These are phyloP conservation scores for Boletus edulis DNA, from an alignment of 768 basidiomycete genomes.

Conservation along the genomic window DNA sequence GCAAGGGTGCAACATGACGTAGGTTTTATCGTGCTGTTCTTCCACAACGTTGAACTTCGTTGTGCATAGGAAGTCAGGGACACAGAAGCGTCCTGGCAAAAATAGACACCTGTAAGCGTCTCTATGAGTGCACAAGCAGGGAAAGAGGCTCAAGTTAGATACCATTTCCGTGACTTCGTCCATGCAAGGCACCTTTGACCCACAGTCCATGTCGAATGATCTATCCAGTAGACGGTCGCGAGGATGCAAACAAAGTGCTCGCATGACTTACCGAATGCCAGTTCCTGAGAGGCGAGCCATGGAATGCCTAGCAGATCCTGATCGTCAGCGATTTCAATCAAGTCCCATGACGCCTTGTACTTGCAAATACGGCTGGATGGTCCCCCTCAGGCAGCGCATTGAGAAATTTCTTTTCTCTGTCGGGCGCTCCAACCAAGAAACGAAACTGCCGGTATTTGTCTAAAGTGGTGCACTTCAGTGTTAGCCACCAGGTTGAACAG, in stretches of 20 bases:
- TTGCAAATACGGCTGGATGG: slow-evolving; percentile 28
- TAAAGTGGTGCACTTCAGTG: neutral
- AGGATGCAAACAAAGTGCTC: neutral
- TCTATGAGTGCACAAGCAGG: neutral
- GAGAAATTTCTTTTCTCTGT: slow-evolving; percentile 66
- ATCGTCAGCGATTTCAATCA: neutral
- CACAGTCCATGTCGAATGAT: slow-evolving; percentile 74
- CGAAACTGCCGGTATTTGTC: slow-evolving; percentile 50
- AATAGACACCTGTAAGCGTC: slow-evolving; percentile 56
- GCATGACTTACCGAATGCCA: slow-evolving; percentile 60
- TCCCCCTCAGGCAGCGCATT: slow-evolving; percentile 38
- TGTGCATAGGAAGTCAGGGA: slow-evolving; percentile 45
- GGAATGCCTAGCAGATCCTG: slow-evolving; percentile 51
- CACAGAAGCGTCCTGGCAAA: slow-evolving; percentile 53
- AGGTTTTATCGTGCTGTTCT: slow-evolving; percentile 47
- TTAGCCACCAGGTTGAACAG: neutral
- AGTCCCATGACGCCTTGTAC: neutral
- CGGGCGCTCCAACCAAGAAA: slow-evolving; percentile 68
- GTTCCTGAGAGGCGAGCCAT: slow-evolving; percentile 61
- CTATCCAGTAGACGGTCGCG: slow-evolving; percentile 27
- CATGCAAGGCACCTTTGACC: slow-evolving; percentile 54
- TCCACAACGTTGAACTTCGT: slow-evolving; percentile 36
- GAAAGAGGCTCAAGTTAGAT: slow-evolving; percentile 1
- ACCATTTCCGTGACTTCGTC: slow-evolving; percentile 66
- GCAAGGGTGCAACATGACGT: slow-evolving; percentile 55